These are phyloP conservation scores for Neoarthrinium moseri DNA, from an alignment of 2,329 filamentous ascomycete genomes.

Conservation along the genomic window DNA sequence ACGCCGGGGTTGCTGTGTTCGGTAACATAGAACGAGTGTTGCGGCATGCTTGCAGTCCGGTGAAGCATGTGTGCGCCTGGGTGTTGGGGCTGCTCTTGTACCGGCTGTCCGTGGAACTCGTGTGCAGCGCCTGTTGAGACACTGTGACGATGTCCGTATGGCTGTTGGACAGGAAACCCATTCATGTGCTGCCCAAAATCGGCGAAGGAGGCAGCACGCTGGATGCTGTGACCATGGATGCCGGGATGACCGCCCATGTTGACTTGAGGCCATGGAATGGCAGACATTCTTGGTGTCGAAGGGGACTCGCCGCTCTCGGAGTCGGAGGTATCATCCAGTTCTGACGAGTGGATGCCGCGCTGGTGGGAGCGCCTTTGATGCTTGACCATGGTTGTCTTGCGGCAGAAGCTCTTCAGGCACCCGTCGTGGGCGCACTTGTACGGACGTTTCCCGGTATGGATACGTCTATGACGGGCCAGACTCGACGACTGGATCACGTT, in stretches of 20 bases:
- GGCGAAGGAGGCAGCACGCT: constrained; percentile 53
- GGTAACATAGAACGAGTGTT: constrained; percentile 53
- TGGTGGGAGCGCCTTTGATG: constrained; percentile 63
- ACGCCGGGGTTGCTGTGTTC: constrained; percentile 62
- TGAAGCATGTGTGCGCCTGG: constrained; percentile 46
- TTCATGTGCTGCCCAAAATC: constrained; percentile 53
- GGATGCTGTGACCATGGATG: constrained; percentile 38
- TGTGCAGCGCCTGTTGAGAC: constrained; percentile 41
- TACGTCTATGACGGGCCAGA: constrained; percentile 62
- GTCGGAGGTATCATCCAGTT: constrained; percentile 55
- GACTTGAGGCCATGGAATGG: constrained; percentile 50
- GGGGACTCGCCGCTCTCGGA: constrained; percentile 60
- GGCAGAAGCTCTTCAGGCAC: constrained; percentile 68
- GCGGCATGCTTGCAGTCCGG: constrained; percentile 44
- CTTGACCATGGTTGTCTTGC: constrained; percentile 71
- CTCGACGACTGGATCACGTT: constrained; percentile 54
- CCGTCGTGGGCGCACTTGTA: constrained; percentile 62
- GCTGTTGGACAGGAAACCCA: constrained; percentile 42
- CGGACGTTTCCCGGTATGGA: constrained; percentile 66
- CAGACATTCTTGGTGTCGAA: constrained; percentile 53
- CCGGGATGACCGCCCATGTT: constrained; percentile 37
- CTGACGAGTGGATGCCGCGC: constrained; percentile 54
- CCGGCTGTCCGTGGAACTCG: constrained; percentile 40
- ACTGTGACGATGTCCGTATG: constrained; percentile 46
- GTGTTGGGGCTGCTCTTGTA: constrained; percentile 43